These are phyloP conservation scores for Scheffersomyces amazonensis DNA, from an alignment of 805 yeast genomes.

Conservation along the genomic window DNA sequence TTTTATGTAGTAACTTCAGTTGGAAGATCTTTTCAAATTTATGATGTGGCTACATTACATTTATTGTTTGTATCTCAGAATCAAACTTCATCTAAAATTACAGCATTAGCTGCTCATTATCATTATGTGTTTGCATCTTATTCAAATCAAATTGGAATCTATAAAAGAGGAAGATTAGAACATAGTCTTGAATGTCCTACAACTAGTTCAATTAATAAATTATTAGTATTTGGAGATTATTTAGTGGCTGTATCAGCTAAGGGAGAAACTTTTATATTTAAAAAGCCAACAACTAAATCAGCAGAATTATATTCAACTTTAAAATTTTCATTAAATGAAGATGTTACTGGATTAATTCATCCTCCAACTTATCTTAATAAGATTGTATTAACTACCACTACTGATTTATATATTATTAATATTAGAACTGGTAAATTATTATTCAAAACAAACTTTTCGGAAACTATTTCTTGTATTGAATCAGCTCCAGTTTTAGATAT, in stretches of 20 bases:
- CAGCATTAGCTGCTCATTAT: constrained; percentile 72
- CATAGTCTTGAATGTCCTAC: constrained; percentile 34
- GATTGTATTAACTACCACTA: constrained; percentile 74
- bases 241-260: constrained; percentile 51
- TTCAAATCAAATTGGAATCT: constrained; percentile 71
- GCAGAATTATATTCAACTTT: constrained; percentile 70
- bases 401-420: constrained; percentile 62
- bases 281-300: constrained; percentile 43
- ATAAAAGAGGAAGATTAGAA: constrained; percentile 73
- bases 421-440: constrained; percentile 73
- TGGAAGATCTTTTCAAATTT: constrained; percentile 87
- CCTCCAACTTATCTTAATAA: constrained; percentile 93
- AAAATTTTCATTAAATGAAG: constrained; percentile 60
- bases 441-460: constrained; percentile 47
- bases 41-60: constrained; percentile 84
- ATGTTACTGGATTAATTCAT: constrained; percentile 67
- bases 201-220: constrained; percentile 40
- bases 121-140: constrained; percentile 81
- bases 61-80: constrained; percentile 80
- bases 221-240: constrained; percentile 75
- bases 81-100: constrained; percentile 69
- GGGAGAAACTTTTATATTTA: constrained; percentile 52
- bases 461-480: constrained; percentile 63
- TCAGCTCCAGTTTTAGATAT: constrained; percentile 85
- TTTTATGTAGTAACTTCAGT: constrained; percentile 88